Evolutionary conservation across 106 monocot species (phyloP).

Genomic region (Amphibolis antarctica): DNA sequence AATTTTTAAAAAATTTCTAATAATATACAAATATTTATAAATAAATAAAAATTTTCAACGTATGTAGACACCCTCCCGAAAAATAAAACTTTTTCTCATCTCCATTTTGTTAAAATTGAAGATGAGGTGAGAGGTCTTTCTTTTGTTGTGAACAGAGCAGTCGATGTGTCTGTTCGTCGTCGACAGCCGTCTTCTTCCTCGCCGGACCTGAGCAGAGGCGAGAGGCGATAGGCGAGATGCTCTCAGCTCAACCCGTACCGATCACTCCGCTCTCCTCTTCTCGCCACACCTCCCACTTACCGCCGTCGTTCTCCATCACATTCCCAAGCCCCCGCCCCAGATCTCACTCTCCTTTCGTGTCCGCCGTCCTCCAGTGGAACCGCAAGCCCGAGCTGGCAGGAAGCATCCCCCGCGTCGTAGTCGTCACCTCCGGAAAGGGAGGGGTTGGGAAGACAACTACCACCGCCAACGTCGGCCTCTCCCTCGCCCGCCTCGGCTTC

Average conservation of each 20-base stretch:
- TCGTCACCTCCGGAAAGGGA: conserved; percentile 85
- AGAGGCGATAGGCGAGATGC: no score
- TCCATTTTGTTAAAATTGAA: no score
- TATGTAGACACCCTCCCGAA: no score
- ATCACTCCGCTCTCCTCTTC: conserved; percentile 2
- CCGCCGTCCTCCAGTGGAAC: conserved; percentile 40
- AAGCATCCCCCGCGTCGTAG: conserved; percentile 63
- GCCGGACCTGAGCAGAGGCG: no score
- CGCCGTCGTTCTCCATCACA: background rate
- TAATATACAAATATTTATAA: no score
- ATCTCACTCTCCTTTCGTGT: background rate
- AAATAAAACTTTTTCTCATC: no score
- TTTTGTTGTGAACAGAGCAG: no score
- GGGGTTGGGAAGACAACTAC: conserved; percentile 98
- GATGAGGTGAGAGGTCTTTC: no score
- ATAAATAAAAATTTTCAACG: no score
- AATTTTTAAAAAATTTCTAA: no score
- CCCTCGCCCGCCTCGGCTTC: conserved; percentile 80
- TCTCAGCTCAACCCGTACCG: background rate
- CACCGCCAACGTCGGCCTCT: conserved; percentile 79
- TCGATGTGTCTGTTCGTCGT: no score
- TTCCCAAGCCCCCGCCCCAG: background rate
- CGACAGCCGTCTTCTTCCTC: no score
- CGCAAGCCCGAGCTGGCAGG: conserved; percentile 71
- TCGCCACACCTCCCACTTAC: conserved; percentile 3